These are phyloP conservation scores for Phlegmacium glaucopus DNA, from an alignment of 768 basidiomycete species.

Conservation along the genomic window DNA sequence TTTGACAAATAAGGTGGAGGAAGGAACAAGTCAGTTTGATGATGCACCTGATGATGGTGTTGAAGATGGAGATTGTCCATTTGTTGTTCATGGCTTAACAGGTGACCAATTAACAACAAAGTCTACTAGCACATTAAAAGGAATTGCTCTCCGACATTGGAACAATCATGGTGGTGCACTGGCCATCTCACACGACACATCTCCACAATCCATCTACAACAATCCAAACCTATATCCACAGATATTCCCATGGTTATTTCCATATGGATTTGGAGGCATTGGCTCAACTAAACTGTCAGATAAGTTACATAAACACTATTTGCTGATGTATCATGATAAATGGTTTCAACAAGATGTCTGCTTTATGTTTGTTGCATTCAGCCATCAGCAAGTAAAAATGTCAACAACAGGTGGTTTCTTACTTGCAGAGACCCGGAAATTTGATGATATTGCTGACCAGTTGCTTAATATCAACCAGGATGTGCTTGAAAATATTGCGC, in stretches of 20 bases:
- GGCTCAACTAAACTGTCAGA: conserved; percentile 19
- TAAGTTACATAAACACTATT: conserved; percentile 18
- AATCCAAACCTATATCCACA: conserved; percentile 29
- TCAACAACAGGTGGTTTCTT: too few relatives aligned
- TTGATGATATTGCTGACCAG: too few relatives aligned
- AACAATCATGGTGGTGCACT: conserved; percentile 23
- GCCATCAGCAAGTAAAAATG: conserved; percentile 14
- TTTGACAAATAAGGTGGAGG: conserved; percentile 18
- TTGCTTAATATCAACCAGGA: too few relatives aligned
- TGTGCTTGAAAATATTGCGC: too few relatives aligned
- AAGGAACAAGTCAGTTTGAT: conserved; percentile 23
- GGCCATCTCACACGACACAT: conserved; percentile 23
- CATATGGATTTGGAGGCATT: conserved; percentile 36
- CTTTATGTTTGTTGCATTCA: conserved; percentile 37
- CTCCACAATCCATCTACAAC: conserved; percentile 28
- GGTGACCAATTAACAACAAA: conserved; percentile 20
- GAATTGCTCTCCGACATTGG: conserved; percentile 24
- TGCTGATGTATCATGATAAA: conserved; percentile 38
- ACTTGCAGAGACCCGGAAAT: too few relatives aligned
- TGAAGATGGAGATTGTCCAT: conserved; percentile 28
- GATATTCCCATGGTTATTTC: conserved; percentile 41
- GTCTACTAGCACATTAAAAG: conserved; percentile 13
- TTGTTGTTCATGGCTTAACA: conserved; percentile 35
- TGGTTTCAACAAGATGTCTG: conserved; percentile 33
- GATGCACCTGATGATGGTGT: conserved; percentile 26